phyloP scores from a whole-genome alignment of 1,284 basidiomycete genomes.

The Puccinia triticina region DNA sequence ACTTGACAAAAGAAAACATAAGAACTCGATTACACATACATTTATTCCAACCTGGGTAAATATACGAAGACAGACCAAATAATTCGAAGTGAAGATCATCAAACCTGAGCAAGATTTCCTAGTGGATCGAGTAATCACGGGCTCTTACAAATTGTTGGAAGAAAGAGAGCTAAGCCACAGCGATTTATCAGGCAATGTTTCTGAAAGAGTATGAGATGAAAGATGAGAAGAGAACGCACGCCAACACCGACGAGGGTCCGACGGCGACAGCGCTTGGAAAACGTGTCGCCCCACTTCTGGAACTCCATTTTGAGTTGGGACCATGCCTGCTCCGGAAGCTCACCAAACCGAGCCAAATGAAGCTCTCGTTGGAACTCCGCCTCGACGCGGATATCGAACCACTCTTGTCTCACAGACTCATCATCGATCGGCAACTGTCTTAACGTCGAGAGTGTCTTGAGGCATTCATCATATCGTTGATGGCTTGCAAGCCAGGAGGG shows the following conservation, averaged over 20 bases:
- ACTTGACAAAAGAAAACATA: not conserved
- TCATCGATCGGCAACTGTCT: constrained; percentile 50
- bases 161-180: constrained; percentile 53
- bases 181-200: constrained; percentile 5
- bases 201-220: constrained; percentile 33
- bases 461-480: constrained; percentile 53
- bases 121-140: not conserved
- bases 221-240: constrained; percentile 54
- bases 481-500: constrained; percentile 55
- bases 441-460: constrained; percentile 50
- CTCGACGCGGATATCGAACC: constrained; percentile 54
- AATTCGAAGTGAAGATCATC: not conserved
- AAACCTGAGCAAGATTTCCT: not conserved
- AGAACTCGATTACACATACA: not conserved
- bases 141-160: constrained; percentile 53
- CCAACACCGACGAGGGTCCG: constrained; percentile 53
- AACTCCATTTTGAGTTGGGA: constrained; percentile 20
- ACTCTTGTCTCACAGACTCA: constrained; percentile 53
- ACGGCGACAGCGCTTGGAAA: constrained; percentile 46
- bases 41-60: constrained; percentile 17
- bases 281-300: constrained; percentile 50
- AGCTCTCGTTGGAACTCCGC: constrained; percentile 41
- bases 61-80: too few relatives aligned
- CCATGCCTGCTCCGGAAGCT: constrained; percentile 5
- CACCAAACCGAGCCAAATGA: constrained; percentile 27